These are phyloP conservation scores for Microcera coccophila DNA, from an alignment of 2,329 filamentous ascomycete genomes.

Conservation along the genomic window DNA sequence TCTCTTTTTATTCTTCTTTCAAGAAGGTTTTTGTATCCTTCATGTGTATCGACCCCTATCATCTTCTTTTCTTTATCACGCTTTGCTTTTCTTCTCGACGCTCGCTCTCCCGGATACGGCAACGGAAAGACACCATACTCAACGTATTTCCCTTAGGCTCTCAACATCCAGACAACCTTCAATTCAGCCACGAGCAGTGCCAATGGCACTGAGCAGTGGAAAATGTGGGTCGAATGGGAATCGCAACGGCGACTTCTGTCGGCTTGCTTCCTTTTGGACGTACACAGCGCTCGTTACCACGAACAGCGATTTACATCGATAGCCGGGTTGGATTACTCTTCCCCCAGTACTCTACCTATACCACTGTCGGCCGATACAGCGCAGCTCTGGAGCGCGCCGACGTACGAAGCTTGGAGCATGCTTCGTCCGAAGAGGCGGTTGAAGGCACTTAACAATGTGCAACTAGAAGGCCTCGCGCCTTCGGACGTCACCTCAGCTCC, in stretches of 20 bases:
- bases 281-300: constrained; percentile 52
- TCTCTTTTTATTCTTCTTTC: constrained; percentile 6
- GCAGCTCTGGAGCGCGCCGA: constrained; percentile 48
- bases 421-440: constrained; percentile 24
- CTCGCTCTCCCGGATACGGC: constrained; percentile 16
- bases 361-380: constrained; percentile 45
- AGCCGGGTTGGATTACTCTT: constrained; percentile 36
- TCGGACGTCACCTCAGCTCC: constrained; percentile 34
- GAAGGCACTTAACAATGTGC: constrained; percentile 25
- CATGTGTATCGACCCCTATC: constrained; percentile 4
- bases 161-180: constrained; percentile 29
- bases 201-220: constrained; percentile 42
- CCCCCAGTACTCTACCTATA: constrained; percentile 37
- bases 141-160: constrained; percentile 40
- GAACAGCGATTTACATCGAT: constrained; percentile 41
- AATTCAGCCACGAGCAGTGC: constrained; percentile 17
- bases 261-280: constrained; percentile 54
- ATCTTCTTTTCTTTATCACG: constrained; percentile 31
- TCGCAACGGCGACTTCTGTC: constrained; percentile 51
- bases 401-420: constrained; percentile 44
- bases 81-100: constrained; percentile 19
- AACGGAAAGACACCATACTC: constrained; percentile 18
- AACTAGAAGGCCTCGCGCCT: constrained; percentile 34
- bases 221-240: constrained; percentile 50
- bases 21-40: constrained; percentile 18